Base-by-base conservation (phyloP, 257 asterid genomes). In the Agastache rugosa region DNA sequence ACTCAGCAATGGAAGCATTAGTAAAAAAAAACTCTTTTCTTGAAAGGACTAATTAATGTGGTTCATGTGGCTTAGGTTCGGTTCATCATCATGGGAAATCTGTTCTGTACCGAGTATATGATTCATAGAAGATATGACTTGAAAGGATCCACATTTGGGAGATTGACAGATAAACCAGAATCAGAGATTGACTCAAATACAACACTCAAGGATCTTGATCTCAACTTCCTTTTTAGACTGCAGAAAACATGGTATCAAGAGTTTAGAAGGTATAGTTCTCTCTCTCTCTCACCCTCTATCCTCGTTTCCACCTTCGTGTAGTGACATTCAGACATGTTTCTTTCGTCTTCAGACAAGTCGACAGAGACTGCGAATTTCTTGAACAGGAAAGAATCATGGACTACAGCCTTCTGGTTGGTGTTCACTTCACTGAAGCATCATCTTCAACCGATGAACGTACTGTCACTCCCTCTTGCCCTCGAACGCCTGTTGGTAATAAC, bases 121-220 rank as follows among this genome's bases (percentile, higher is more conserved):
- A 91, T 93, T 19, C 98, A 93, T 14, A 89, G 74, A 77, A 83
- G 94, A 77, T 93, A 88, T 5, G 97, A 93, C 85, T 72, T 93
- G 79, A 93, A 93, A 79, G 98, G 98, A n/a, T 91, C 98, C 3
- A 91, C 98, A 11, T 93, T 91, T 58, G 98, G 98, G 27, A 87
- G 97, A 42, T 72, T 87, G 73, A 91, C 98, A 0, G 97, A 93
- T 47, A 91, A 93, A 77, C 96, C 97, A 9, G 96, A 93, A 72
- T 83, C 96, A 41, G 94, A 88, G 83, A 91, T 93, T 22, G 97
- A 93, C 54, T 86, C 96, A 65, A 91, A 84, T 60, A 93, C 98
- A 25, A 93, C 98, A 8, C 93, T 93, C 34, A 93, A 93, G 78
- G 98, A 93, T 77, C 96, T 93, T 19, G 98, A 93, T 79, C 97